Percentiles rank a stretch among this genome's conserved stretches.
Evolutionary conservation across 2,329 filamentous ascomycete species (phyloP).

Genomic region (Stemphylium lycopersici): DNA sequence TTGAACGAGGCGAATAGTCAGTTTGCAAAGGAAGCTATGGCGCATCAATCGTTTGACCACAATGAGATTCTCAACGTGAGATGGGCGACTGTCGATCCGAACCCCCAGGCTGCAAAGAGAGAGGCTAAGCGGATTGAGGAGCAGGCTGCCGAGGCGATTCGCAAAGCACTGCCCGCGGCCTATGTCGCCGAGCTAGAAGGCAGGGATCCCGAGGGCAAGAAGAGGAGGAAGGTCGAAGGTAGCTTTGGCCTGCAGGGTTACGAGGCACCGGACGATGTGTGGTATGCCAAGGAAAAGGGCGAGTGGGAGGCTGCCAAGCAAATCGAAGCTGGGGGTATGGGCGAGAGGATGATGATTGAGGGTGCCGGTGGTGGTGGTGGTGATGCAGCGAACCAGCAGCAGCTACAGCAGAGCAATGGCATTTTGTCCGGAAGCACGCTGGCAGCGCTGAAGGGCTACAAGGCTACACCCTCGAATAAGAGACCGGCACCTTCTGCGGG

Average conservation of each 20-base stretch:
- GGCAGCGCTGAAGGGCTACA: constrained; percentile 71
- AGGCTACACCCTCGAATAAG: constrained; percentile 54
- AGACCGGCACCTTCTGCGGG: constrained; percentile 63
- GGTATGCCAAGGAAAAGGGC: constrained; percentile 80
- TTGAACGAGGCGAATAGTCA: constrained; percentile 69
- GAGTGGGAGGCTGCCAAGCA: constrained; percentile 70
- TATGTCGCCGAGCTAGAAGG: constrained; percentile 96
- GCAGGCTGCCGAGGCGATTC: constrained; percentile 92
- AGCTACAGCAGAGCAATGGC: constrained; percentile 54
- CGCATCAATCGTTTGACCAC: constrained; percentile 89
- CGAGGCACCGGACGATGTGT: constrained; percentile 91
- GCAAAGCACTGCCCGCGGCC: constrained; percentile 83
- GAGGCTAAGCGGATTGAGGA: constrained; percentile 90
- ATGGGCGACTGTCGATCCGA: constrained; percentile 96
- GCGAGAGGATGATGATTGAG: constrained; percentile 57
- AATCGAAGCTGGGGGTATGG: constrained; percentile 62
- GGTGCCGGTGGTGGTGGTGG: constrained; percentile 30
- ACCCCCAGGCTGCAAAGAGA: constrained; percentile 90
- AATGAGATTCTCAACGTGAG: constrained; percentile 92
- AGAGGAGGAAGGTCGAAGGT: constrained; percentile 84
- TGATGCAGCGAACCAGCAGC: constrained; percentile 37
- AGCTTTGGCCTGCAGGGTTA: constrained; percentile 89
- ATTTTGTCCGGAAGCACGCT: constrained; percentile 85
- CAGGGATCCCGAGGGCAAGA: constrained; percentile 82
- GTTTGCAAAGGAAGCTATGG: constrained; percentile 80